Evolutionary conservation across 345 rosid species (phyloP).

Genomic region (Eucalyptus marginata): DNA sequence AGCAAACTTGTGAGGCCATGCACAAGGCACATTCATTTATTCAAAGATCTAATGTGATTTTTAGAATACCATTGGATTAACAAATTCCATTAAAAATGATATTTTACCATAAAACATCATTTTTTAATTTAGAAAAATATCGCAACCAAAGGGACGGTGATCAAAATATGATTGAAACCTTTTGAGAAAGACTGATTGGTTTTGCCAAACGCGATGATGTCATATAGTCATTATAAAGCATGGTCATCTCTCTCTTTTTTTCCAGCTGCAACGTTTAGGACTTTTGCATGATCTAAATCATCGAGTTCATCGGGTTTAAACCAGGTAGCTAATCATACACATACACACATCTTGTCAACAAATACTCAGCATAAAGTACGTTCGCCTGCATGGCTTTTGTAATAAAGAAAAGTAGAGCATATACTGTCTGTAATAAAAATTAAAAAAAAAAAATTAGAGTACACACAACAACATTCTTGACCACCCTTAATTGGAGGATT

Average conservation of each 20-base stretch:
- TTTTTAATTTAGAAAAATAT: background rate
- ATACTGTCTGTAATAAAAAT: background rate
- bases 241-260: background rate
- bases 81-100: background rate
- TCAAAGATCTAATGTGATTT: background rate
- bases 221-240: background rate
- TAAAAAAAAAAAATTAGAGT: too few relatives aligned
- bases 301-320: background rate
- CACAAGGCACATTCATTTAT: background rate
- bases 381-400: background rate
- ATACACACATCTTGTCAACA: background rate
- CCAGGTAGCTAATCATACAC: background rate
- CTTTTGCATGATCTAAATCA: background rate
- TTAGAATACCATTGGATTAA: background rate
- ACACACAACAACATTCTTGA: background rate
- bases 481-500: background rate
- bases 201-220: background rate
- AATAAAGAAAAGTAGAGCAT: background rate
- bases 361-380: background rate
- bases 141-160: background rate
- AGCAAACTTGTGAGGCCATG: background rate
- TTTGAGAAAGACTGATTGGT: background rate
- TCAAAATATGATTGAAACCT: background rate
- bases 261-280: background rate
- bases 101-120: background rate